These are phyloP conservation scores for Drechslerella coelobrocha DNA, from an alignment of 2,329 filamentous ascomycete genomes.

Conservation along the genomic window DNA sequence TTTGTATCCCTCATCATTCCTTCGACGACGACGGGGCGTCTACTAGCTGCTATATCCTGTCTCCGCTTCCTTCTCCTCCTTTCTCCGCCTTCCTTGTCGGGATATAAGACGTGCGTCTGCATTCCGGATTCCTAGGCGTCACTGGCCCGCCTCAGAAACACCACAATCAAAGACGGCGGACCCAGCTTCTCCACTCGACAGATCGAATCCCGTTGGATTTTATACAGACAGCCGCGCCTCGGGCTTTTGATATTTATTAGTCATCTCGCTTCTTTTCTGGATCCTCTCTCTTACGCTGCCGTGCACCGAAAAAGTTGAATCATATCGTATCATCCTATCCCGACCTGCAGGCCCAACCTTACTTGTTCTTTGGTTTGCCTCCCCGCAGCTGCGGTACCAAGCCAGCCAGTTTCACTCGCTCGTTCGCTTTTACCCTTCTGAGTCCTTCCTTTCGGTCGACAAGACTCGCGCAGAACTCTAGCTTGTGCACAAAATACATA, in stretches of 20 bases:
- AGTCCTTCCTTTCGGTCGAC: too few relatives aligned
- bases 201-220: not conserved
- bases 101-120: not conserved
- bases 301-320: too few relatives aligned
- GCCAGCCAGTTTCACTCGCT: too few relatives aligned
- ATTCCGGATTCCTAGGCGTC: not conserved
- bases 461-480: too few relatives aligned
- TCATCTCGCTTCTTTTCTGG: not conserved
- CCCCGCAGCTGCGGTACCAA: too few relatives aligned
- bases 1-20: too few relatives aligned
- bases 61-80: not conserved
- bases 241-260: not conserved
- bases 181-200: not conserved
- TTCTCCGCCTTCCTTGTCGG: conserved; percentile 4
- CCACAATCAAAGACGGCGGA: not conserved
- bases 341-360: not conserved
- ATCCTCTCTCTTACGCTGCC: not conserved
- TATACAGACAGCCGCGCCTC: not conserved
- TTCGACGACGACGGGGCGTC: not conserved
- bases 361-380: too few relatives aligned
- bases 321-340: not conserved
- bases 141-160: not conserved
- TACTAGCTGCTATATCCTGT: not conserved
- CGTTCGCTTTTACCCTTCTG: too few relatives aligned
- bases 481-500: too few relatives aligned